These are phyloP conservation scores for Mycena citricolor DNA, from an alignment of 1,284 basidiomycete species.

Conservation along the genomic window DNA sequence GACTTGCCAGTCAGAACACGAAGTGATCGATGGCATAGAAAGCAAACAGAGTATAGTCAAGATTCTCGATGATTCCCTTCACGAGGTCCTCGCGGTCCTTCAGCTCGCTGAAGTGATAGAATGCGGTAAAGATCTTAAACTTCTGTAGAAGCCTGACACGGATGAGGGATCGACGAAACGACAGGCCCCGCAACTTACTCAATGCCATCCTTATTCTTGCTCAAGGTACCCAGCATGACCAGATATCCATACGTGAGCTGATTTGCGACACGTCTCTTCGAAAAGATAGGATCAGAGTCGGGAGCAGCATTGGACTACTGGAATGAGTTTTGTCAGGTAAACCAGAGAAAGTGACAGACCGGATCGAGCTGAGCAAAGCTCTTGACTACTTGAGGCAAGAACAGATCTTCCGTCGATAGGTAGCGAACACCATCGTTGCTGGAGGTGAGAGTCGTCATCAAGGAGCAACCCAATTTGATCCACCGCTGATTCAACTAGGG, in stretches of 20 bases:
- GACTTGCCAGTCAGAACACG: conserved; percentile 11
- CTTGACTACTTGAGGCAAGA: conserved; percentile 83
- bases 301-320: conserved; percentile 64
- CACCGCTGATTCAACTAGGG: conserved; percentile 73
- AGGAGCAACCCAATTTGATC: conserved; percentile 81
- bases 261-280: conserved; percentile 77
- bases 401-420: conserved; percentile 80
- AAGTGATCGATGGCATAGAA: conserved; percentile 4
- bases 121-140: conserved; percentile 90
- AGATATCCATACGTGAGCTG: conserved; percentile 93
- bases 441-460: conserved; percentile 82
- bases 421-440: conserved; percentile 85
- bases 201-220: conserved; percentile 84
- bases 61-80: conserved; percentile 86
- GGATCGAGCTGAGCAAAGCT: conserved; percentile 93
- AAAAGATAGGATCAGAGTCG: conserved; percentile 81
- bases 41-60: conserved; percentile 86
- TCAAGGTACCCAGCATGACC: conserved; percentile 92
- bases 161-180: too few species aligned
- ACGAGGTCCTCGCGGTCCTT: conserved; percentile 90
- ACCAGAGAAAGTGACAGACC: conserved; percentile 51
- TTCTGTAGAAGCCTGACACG: conserved; percentile 78
- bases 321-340: background rate
- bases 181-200: conserved; percentile 69
- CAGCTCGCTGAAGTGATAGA: conserved; percentile 92